These are phyloP conservation scores for Truncatella angustata DNA, from an alignment of 2,329 filamentous ascomycete species.

Conservation along the genomic window DNA sequence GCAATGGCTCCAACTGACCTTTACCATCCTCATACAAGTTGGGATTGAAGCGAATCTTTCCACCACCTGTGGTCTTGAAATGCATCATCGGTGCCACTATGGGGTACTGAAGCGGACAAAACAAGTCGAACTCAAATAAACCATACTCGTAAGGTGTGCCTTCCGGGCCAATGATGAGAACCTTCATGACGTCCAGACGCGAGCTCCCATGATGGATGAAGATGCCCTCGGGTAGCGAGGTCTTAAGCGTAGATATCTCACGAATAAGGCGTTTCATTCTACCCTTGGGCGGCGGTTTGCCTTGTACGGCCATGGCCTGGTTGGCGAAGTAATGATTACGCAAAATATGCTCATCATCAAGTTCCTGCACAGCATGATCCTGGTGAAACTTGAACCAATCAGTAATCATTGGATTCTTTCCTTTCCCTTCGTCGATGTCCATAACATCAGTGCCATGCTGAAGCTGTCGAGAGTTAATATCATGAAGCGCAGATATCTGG, in stretches of 20 bases:
- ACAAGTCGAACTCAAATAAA: constrained; percentile 54
- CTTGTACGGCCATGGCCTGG: background rate
- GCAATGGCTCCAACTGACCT: constrained; percentile 26
- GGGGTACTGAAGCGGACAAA: constrained; percentile 41
- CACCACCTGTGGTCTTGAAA: constrained; percentile 45
- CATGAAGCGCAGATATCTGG: constrained; percentile 24
- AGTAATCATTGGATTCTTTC: constrained; percentile 9
- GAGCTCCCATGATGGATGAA: constrained; percentile 44
- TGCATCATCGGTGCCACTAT: constrained; percentile 35
- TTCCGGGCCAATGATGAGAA: constrained; percentile 46
- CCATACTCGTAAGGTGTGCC: constrained; percentile 53
- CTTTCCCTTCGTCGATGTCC: constrained; percentile 11
- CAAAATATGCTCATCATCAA: constrained; percentile 35
- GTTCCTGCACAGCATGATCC: constrained; percentile 30
- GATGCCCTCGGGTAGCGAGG: constrained; percentile 48
- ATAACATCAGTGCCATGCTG: constrained; percentile 10
- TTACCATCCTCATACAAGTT: constrained; percentile 50
- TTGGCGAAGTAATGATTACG: background rate
- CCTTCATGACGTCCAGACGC: constrained; percentile 49
- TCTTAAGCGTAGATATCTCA: constrained; percentile 43
- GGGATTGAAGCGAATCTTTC: constrained; percentile 43
- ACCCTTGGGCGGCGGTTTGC: constrained; percentile 26
- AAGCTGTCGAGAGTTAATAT: constrained; percentile 12
- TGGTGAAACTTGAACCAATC: constrained; percentile 29
- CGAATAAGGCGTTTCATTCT: constrained; percentile 47